Evolutionary conservation across 2,329 filamentous ascomycete species (phyloP), one percentile per base, ranked within the genome.

Genomic region (Alternaria rosae): DNA sequence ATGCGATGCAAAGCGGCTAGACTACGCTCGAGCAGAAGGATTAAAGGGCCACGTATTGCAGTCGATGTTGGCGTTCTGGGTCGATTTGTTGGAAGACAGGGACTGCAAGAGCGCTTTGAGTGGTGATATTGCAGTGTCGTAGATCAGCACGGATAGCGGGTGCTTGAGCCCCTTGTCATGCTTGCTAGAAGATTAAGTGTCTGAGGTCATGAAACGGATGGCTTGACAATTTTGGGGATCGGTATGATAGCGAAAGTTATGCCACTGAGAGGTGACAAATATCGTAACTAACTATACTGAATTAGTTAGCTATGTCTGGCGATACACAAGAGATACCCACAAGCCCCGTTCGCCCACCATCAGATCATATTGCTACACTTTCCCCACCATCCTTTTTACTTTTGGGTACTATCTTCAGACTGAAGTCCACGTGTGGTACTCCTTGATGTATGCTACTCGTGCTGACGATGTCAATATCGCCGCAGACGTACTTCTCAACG

Each of bases 361-460:
- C 47, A 35, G 10, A 30, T 26, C 47, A 68, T 30, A 66, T 54
- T 23, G 43, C 59, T 7, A 64, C 21, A 30, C 62, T 70, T 45
- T 70, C 65, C 21, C 68, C 58, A 5, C 66, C 62, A 38, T 63
- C 54, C 38, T 67, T 63, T 62, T 74, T 76, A 5, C 67, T 74
- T 68, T 82, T 84, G 0, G 83, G 83, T 41, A 85, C 79, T 55
- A 99, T 94, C 84, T 99, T 99, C 70, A 99, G 85, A 6, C 94
- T 97, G 78, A 97, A 98, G 79, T 99, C 95, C 47, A 99, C 89
- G 77, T 97, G 93, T 28, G 91, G 88, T 4, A 96, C 93, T 3
- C 95, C 94, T 82, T 99, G 95, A 76, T 99, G 95, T 75, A 99
- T 97, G 54, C 92, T 94, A 78, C 94, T 97, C 44, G 94, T 97